Percentiles rank a stretch among this genome's conserved stretches.
phyloP scores from a whole-genome alignment of 1,284 basidiomycete genomes.

The Moesziomyces globuligerus region DNA sequence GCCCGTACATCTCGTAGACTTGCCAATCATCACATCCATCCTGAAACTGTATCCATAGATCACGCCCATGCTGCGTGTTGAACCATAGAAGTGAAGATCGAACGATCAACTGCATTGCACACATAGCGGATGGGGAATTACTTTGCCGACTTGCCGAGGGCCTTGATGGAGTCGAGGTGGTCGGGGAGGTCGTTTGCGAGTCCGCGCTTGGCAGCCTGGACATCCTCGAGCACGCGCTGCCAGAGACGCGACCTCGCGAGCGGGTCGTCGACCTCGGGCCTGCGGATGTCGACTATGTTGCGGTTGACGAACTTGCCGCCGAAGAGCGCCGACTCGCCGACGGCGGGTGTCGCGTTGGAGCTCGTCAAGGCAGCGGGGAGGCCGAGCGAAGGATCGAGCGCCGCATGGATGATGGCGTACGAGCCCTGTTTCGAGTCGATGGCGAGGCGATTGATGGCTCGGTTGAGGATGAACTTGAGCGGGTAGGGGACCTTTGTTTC shows the following conservation, averaged over 20 bases:
- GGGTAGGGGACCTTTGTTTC: slow-evolving; percentile 6
- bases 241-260: slow-evolving; percentile 47
- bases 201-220: slow-evolving; percentile 23
- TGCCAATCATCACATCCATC: background rate
- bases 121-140: background rate
- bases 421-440: slow-evolving; percentile 46
- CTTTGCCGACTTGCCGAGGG: slow-evolving; percentile 10
- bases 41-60: slow-evolving; percentile 1
- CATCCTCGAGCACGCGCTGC: slow-evolving; percentile 48
- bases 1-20: slow-evolving; percentile 26
- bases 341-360: slow-evolving; percentile 3
- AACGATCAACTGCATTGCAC: background rate
- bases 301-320: slow-evolving; percentile 57
- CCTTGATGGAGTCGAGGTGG: slow-evolving; percentile 33
- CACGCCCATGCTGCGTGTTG: background rate
- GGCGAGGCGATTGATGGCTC: slow-evolving; percentile 6
- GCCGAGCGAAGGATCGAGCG: slow-evolving; percentile 41
- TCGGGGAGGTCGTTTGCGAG: slow-evolving; percentile 28
- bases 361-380: slow-evolving; percentile 20
- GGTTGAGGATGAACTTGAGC: slow-evolving; percentile 7
- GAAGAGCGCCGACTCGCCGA: slow-evolving; percentile 37
- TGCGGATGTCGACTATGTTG: slow-evolving; percentile 20
- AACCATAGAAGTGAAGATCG: background rate
- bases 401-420: slow-evolving; percentile 46
- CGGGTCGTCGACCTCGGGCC: slow-evolving; percentile 53